Base-by-base conservation (phyloP, 148 eudicot species). In the Drosera capensis region DNA sequence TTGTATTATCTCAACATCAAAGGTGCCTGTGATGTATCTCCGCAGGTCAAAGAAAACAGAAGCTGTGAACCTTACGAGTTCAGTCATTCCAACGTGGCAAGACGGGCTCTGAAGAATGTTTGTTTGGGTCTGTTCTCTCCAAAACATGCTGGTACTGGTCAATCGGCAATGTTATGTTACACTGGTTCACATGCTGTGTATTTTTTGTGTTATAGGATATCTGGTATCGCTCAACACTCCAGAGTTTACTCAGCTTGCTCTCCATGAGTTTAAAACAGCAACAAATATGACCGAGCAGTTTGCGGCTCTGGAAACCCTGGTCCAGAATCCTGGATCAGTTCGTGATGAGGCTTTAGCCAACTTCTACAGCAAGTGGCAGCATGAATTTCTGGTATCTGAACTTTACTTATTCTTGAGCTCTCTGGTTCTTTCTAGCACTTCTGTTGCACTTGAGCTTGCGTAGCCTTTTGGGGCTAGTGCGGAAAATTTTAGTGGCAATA, bases 241-340 rank as follows among this genome's bases (percentile, higher is more conserved):
- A 25, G 88, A 78, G 40, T 44, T 71, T 31, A 71, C 68, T 18
- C 82, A 85, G 56, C 81, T 85, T 49, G 88, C 78, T 0, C 63
- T 92, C 61, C 57, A 81, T 25, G 99, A 92, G 70, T 85, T 85
- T 45, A 85, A 44, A 59, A 55, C 71, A 18, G 94, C 99, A 48
- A 85, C 88, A 47, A 92, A 92, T 68, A 57, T 85, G 95, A 92
- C 95, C 0, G 99, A 92, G 8, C 95, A 85, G 57, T 71, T 92
- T 58, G 72, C 88, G 35, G 95, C 95, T 56, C 71, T 92, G 37
- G 73, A 75, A 11, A 78, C 94, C 57, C 80, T 85, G 24, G 74
- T 75, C 39, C 95, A 92, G 72, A 78, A 64, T 28, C 85, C 99
- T 42, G 94, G 95, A 56, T 54, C 66, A 60, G 43, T 43, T 7